Evolutionary conservation across 495 filamentous ascomycete genomes (phyloP).

Genomic region (Penicillium antarcticum): DNA sequence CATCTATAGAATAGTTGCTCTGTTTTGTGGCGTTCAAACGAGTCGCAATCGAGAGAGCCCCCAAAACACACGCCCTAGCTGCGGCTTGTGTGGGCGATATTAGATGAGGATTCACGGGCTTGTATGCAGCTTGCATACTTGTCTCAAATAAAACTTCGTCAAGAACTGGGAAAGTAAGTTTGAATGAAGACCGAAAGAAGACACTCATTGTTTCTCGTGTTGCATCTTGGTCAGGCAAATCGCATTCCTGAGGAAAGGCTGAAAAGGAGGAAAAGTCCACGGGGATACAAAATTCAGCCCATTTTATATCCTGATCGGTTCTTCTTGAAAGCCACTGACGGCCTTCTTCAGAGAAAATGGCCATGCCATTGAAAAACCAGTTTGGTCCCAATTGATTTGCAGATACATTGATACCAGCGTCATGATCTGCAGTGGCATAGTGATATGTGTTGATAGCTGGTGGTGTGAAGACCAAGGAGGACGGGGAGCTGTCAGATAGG

Average conservation of each 20-base stretch:
- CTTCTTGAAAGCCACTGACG: conserved; percentile 11
- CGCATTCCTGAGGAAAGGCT: neutral
- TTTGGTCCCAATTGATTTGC: conserved; percentile 13
- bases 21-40: neutral
- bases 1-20: neutral
- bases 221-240: conserved; percentile 7
- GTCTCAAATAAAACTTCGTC: conserved; percentile 2
- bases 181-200: conserved; percentile 6
- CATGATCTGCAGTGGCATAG: neutral
- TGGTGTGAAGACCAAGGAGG: neutral
- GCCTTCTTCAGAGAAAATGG: conserved; percentile 12
- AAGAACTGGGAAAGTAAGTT: conserved; percentile 7
- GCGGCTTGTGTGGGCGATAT: conserved; percentile 1
- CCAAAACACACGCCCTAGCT: conserved; percentile 11
- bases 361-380: conserved; percentile 20
- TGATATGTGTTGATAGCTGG: neutral
- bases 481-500: neutral
- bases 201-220: neutral
- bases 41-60: conserved; percentile 6
- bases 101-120: neutral
- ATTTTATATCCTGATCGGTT: conserved; percentile 9
- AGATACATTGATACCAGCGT: neutral
- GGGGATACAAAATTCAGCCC: conserved; percentile 8
- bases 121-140: conserved; percentile 12
- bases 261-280: neutral